These are phyloP conservation scores for Penstemon newberryi DNA, from an alignment of 257 asterid species.

Conservation along the genomic window DNA sequence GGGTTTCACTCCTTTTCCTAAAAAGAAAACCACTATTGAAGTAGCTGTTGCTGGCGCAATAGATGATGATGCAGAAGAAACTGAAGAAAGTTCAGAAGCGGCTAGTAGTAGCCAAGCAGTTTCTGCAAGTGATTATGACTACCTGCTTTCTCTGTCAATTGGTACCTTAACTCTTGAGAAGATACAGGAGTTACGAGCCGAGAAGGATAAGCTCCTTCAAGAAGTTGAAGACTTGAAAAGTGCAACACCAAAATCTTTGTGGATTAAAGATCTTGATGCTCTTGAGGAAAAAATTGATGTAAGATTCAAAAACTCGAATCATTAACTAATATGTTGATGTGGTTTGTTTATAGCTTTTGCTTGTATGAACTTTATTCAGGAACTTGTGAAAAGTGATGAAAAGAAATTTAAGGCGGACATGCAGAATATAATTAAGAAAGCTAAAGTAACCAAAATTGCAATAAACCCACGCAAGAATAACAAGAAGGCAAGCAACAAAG, in stretches of 20 bases:
- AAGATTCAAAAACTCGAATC: constrained; percentile 27
- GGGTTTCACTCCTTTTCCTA: constrained; percentile 90
- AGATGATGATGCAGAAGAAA: constrained; percentile 61
- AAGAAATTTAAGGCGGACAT: constrained; percentile 44
- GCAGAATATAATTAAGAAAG: constrained; percentile 34
- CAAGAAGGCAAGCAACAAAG: constrained; percentile 50
- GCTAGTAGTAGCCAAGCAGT: constrained; percentile 44
- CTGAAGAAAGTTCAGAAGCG: constrained; percentile 50
- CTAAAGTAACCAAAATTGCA: constrained; percentile 35
- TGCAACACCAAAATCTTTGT: constrained; percentile 61
- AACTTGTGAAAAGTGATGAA: constrained; percentile 44
- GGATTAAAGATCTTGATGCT: constrained; percentile 79
- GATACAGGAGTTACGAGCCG: constrained; percentile 68
- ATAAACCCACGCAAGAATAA: constrained; percentile 51
- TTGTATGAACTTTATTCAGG: constrained; percentile 44
- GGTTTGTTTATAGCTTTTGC: not conserved
- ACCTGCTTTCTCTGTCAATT: constrained; percentile 78
- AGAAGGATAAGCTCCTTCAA: constrained; percentile 57
- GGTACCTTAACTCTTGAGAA: constrained; percentile 81
- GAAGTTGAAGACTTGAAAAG: constrained; percentile 70
- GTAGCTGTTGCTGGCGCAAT: constrained; percentile 63
- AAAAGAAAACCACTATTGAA: constrained; percentile 49
- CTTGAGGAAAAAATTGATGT: constrained; percentile 72
- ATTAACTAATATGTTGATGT: not conserved
- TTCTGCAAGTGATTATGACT: constrained; percentile 81